Conservation (phyloP, 73 alveolate genomes). For the Uronychia binucleata region DNA sequence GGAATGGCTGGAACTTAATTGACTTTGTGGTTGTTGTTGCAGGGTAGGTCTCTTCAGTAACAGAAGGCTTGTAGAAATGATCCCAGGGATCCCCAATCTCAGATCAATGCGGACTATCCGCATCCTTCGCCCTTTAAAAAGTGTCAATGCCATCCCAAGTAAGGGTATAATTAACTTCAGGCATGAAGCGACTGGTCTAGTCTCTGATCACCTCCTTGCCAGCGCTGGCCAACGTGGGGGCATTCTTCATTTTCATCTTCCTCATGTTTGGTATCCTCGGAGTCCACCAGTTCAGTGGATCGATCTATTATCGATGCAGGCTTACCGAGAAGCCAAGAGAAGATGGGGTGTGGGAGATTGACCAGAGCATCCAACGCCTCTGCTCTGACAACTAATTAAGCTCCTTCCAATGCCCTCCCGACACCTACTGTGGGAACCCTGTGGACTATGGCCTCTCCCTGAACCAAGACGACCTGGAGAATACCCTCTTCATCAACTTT, state of each 20-base stretch:
- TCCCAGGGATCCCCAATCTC: conserved; percentile 30
- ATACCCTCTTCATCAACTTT: conserved; percentile 10
- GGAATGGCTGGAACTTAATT: conserved; percentile 9
- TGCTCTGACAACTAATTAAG: not conserved
- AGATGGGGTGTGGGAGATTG: not conserved
- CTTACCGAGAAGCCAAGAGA: not conserved
- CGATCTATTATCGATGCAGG: not conserved
- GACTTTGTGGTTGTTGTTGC: conserved; percentile 13
- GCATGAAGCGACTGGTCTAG: not conserved
- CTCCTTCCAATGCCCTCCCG: not conserved
- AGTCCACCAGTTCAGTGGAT: conserved; percentile 6
- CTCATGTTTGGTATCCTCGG: conserved; percentile 37
- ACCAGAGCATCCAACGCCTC: not conserved
- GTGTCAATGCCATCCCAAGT: conserved; percentile 9
- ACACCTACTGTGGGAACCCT: not conserved
- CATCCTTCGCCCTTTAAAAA: not conserved
- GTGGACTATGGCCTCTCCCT: not conserved
- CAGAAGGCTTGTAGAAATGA: conserved; percentile 15
- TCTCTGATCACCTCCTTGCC: conserved; percentile 11
- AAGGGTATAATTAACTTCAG: not conserved
- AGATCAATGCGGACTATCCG: conserved; percentile 1
- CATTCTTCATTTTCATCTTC: conserved; percentile 12
- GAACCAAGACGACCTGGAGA: conserved; percentile 8
- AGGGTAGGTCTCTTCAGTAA: conserved; percentile 48
- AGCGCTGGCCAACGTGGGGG: not conserved